Evolutionary conservation across 2,329 filamentous ascomycete genomes (phyloP).

Genomic region (Aspergillus japonicus): DNA sequence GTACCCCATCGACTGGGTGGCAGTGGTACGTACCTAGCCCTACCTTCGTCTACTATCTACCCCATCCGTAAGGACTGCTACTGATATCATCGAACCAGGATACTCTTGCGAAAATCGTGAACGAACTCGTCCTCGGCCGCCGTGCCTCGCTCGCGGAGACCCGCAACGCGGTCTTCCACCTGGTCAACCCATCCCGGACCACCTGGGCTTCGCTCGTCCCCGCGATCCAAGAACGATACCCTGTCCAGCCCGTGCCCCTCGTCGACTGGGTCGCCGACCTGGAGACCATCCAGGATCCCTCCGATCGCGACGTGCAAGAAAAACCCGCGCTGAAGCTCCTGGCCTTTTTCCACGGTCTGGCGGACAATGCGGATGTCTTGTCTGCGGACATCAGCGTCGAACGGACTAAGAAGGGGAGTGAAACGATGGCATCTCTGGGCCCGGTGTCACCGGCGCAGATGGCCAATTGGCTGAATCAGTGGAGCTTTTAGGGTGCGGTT

Average conservation of each 20-base stretch:
- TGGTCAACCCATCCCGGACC: conserved; percentile 47
- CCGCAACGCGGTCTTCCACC: conserved; percentile 42
- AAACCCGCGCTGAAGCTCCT: conserved; percentile 53
- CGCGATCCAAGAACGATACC: conserved; percentile 44
- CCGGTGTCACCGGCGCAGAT: conserved; percentile 47
- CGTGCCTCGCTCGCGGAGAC: conserved; percentile 13
- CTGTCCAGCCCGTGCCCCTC: conserved; percentile 41
- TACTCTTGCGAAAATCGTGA: conserved; percentile 43
- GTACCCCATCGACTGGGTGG: conserved; percentile 54
- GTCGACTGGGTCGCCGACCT: conserved; percentile 49
- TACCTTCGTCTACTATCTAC: background rate
- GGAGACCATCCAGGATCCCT: conserved; percentile 35
- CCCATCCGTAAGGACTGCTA: background rate
- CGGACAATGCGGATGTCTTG: conserved; percentile 24
- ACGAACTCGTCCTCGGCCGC: conserved; percentile 44
- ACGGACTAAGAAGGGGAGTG: conserved; percentile 41
- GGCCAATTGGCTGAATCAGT: conserved; percentile 35
- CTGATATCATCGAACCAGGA: conserved; percentile 19
- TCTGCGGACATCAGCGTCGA: conserved; percentile 44
- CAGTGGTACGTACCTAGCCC: conserved; percentile 36
- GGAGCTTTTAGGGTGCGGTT: background rate
- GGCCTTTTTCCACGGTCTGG: conserved; percentile 44
- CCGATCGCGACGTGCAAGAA: conserved; percentile 41
- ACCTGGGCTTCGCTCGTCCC: conserved; percentile 44
- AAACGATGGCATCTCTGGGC: conserved; percentile 43